phyloP scores from a whole-genome alignment of 2,329 filamentous ascomycete species.

The Byssothecium circinans region DNA sequence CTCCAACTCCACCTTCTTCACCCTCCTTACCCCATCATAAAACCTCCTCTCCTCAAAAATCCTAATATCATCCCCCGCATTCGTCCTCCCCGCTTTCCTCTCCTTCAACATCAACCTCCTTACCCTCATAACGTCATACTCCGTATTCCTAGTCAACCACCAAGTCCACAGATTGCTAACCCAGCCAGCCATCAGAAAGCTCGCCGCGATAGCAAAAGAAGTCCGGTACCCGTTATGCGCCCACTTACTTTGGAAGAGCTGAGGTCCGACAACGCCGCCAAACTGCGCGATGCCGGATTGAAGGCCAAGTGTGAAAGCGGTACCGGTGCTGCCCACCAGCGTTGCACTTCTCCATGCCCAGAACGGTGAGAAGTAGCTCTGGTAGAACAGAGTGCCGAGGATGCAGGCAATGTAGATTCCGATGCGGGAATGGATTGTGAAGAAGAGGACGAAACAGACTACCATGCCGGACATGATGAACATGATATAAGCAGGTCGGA shows the following conservation, averaged over 20 bases:
- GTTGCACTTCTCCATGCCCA: slow-evolving; percentile 18
- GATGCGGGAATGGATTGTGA: slow-evolving; percentile 35
- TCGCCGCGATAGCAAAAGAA: slow-evolving; percentile 43
- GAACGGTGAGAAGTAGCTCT: slow-evolving; percentile 40
- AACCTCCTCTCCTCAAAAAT: slow-evolving; percentile 22
- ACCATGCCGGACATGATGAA: slow-evolving; percentile 45
- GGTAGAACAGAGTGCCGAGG: slow-evolving; percentile 50
- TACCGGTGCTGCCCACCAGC: slow-evolving; percentile 45
- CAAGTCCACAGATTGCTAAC: slow-evolving; percentile 46
- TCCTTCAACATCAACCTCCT: slow-evolving; percentile 19
- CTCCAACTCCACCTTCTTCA: not conserved
- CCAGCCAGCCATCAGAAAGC: slow-evolving; percentile 40
- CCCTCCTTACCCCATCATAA: slow-evolving; percentile 11
- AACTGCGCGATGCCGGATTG: slow-evolving; percentile 50
- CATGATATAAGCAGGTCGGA: slow-evolving; percentile 48
- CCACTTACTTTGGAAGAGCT: slow-evolving; percentile 48
- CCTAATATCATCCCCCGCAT: slow-evolving; percentile 18
- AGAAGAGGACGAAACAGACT: slow-evolving; percentile 50
- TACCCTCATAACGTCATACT: slow-evolving; percentile 42
- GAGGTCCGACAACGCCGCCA: slow-evolving; percentile 50
- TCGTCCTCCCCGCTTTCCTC: slow-evolving; percentile 17
- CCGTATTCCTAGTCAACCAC: slow-evolving; percentile 47
- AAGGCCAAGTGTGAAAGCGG: slow-evolving; percentile 50
- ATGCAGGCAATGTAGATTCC: slow-evolving; percentile 50
- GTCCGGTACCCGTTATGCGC: slow-evolving; percentile 47